phyloP scores from a whole-genome alignment of 2,329 filamentous ascomycete species.

The Hymenoscyphus scutula region DNA sequence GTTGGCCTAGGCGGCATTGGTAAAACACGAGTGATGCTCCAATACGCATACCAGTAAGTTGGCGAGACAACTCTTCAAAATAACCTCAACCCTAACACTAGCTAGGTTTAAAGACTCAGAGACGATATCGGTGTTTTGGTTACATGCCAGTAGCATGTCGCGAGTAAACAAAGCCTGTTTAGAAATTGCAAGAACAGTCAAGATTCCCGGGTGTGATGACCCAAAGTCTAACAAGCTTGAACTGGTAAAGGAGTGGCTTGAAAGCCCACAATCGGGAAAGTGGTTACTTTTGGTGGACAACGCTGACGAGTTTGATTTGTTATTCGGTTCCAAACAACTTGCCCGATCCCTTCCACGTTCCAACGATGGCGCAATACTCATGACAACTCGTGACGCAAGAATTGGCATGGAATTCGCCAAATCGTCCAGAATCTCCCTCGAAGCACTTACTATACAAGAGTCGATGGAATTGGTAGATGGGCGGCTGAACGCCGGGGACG shows the following conservation, averaged over 20 bases:
- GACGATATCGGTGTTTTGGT: slow-evolving; percentile 43
- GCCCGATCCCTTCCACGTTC: slow-evolving; percentile 15
- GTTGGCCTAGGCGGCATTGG: slow-evolving; percentile 18
- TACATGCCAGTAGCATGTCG: slow-evolving; percentile 33
- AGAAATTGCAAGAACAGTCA: slow-evolving; percentile 11
- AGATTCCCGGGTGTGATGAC: slow-evolving; percentile 13
- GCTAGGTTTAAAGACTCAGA: slow-evolving; percentile 22
- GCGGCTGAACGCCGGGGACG: slow-evolving; percentile 17
- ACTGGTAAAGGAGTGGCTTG: slow-evolving; percentile 17
- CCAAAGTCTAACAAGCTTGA: slow-evolving; percentile 15
- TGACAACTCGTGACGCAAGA: slow-evolving; percentile 14
- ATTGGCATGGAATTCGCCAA: slow-evolving; percentile 12
- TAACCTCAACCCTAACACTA: not conserved
- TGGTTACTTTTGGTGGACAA: slow-evolving; percentile 48
- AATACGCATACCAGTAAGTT: slow-evolving; percentile 15
- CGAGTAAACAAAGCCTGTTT: slow-evolving; percentile 11
- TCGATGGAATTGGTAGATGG: slow-evolving; percentile 11
- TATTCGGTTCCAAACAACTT: slow-evolving; percentile 26
- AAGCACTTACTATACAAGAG: slow-evolving; percentile 7
- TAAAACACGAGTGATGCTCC: slow-evolving; percentile 18
- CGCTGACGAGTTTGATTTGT: slow-evolving; percentile 40
- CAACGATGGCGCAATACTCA: slow-evolving; percentile 11
- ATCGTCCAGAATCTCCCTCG: slow-evolving; percentile 6
- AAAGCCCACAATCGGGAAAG: slow-evolving; percentile 14
- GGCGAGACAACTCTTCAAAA: not conserved